Percentiles rank a stretch among this genome's conserved stretches.
Conservation (phyloP, 2,329 filamentous ascomycete genomes). For the Diaporthe ampelina region DNA sequence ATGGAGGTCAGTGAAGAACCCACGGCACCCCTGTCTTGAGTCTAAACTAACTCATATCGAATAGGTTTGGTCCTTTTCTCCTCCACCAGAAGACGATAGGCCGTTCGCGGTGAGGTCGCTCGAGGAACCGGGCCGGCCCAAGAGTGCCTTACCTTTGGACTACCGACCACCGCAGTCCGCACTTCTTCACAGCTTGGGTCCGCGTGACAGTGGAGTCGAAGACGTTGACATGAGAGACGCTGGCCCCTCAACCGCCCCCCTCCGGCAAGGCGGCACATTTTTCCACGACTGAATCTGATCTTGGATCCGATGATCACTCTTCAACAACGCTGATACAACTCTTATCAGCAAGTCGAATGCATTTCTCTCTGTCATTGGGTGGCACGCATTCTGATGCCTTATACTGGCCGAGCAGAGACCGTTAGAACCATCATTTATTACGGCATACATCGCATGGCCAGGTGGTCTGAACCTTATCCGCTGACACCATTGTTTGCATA, state of each 20-base stretch:
- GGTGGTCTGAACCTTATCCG: conserved; percentile 24
- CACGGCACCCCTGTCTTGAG: neutral
- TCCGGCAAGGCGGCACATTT: conserved; percentile 63
- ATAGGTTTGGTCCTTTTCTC: conserved; percentile 95
- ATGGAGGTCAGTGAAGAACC: conserved; percentile 87
- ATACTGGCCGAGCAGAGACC: conserved; percentile 15
- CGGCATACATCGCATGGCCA: conserved; percentile 39
- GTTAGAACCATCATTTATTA: conserved; percentile 26
- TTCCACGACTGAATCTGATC: conserved; percentile 60
- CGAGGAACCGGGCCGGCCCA: conserved; percentile 62
- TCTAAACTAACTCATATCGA: conserved; percentile 47
- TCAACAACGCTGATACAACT: neutral
- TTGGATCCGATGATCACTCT: neutral
- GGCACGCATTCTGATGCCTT: conserved; percentile 13
- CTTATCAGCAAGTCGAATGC: neutral
- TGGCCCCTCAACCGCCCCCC: conserved; percentile 67
- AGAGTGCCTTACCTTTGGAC: conserved; percentile 65
- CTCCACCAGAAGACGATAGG: conserved; percentile 78
- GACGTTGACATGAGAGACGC: conserved; percentile 71
- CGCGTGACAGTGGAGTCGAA: conserved; percentile 54
- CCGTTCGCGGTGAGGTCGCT: conserved; percentile 62
- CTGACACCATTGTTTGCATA: conserved; percentile 35
- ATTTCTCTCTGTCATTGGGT: conserved; percentile 4
- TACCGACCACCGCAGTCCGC: conserved; percentile 54
- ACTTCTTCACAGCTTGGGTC: conserved; percentile 49